Evolutionary conservation across 176 grass and related monocot genomes (phyloP).

Genomic region (Lolium perenne): DNA sequence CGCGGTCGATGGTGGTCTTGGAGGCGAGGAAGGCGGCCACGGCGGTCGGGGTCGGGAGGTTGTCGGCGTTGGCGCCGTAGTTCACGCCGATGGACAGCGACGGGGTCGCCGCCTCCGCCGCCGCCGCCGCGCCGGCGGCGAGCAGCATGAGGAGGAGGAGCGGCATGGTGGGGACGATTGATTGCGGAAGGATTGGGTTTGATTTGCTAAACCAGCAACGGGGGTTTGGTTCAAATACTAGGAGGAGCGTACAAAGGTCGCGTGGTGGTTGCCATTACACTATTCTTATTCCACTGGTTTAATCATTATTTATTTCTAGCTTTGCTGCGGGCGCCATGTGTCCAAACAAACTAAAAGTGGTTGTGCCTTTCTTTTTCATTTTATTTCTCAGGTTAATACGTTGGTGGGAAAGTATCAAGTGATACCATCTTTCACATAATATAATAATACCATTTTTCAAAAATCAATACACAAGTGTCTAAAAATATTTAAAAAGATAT

Average conservation of each 20-base stretch:
- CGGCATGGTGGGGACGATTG: not conserved
- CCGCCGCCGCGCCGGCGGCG: not conserved
- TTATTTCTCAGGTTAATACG: not conserved
- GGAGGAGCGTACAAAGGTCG: conserved; percentile 13
- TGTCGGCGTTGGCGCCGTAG: conserved; percentile 81
- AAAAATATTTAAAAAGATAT: too few species aligned
- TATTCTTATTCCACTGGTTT: conserved; percentile 21
- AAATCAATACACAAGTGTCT: too few species aligned
- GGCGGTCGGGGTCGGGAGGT: conserved; percentile 62
- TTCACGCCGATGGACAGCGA: conserved; percentile 74
- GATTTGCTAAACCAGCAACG: not conserved
- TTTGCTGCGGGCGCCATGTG: conserved; percentile 3
- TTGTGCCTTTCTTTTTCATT: not conserved
- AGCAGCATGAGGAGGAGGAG: not conserved
- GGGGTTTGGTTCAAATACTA: conserved; percentile 30
- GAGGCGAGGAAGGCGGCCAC: conserved; percentile 66
- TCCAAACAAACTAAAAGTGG: not conserved
- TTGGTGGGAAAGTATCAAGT: too few species aligned
- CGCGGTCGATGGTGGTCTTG: conserved; percentile 58
- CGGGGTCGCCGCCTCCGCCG: not conserved
- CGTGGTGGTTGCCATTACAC: conserved; percentile 24
- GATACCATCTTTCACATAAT: too few species aligned
- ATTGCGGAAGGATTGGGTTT: conserved; percentile 5
- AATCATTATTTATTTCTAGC: not conserved
- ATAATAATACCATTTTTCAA: too few species aligned